Percentiles rank a stretch among this genome's conserved stretches.
These are phyloP conservation scores for Arctium lappa DNA, from an alignment of 129 eudicot species.

Conservation along the genomic window DNA sequence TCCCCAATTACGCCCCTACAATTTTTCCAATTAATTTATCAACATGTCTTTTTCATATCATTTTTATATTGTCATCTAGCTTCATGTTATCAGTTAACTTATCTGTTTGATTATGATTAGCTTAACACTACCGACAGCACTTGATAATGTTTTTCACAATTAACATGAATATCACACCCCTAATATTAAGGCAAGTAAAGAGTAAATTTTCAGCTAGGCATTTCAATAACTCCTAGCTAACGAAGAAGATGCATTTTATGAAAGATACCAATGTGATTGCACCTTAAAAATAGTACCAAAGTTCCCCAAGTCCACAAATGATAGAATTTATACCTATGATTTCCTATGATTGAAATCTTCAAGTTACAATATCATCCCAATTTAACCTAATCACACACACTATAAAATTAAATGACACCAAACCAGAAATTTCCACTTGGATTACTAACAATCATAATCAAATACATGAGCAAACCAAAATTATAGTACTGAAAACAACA, in stretches of 20 bases:
- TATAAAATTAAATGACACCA: neutral
- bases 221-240: neutral
- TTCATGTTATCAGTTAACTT: neutral
- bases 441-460: neutral
- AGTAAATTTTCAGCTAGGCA: neutral
- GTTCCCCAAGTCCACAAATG: neutral
- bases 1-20: neutral
- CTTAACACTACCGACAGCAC: neutral
- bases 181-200: neutral
- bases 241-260: neutral
- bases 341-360: neutral
- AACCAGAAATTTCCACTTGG: neutral
- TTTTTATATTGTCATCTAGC: neutral
- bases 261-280: neutral
- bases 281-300: neutral
- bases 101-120: neutral
- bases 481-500: neutral
- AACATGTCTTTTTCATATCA: neutral
- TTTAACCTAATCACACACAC: neutral
- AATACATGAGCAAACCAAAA: neutral
- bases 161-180: neutral
- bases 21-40: neutral
- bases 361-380: neutral
- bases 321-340: neutral
- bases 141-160: neutral